Evolutionary conservation across 2,329 filamentous ascomycete genomes (phyloP), one percentile per base, ranked within the genome.

Genomic region (Phoma sp.): DNA sequence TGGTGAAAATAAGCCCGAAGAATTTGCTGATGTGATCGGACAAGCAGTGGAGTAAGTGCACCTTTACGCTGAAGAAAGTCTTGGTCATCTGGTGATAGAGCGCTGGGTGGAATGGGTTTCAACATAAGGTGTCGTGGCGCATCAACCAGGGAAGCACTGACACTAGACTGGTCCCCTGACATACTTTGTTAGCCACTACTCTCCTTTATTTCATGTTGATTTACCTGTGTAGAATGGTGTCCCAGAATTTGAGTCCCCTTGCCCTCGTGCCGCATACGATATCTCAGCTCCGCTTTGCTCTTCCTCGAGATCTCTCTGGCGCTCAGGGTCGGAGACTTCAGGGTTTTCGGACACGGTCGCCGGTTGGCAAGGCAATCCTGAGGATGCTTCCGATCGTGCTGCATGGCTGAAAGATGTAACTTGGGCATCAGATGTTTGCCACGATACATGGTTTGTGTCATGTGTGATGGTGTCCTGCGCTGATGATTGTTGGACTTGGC

Each of bases 201-300:
- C 18, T 18, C 18, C 18, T 18, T 18, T 18, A 18, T 18, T 18
- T 18, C 18, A 18, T 18, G 18, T 18, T 18, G 18, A 18, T 18
- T 25, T 45, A 52, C 47, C 47, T 11, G 47, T 55, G 39, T 55
- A 55, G 14, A 55, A 55, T n/a, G 52, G 52, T 30, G 41, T 48
- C 14, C 47, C 47, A 7, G 47, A 43, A 36, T 51, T 36, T 4
- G 47, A 48, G 13, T 29, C 24, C 1, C 46, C 47, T 18, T 55
- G 40, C 2, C 47, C 32, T 29, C 40, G 18, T 29, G 52, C 52
- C 5, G 52, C 52, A 13, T 27, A 35, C 3, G 52, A 55, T 4
- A 55, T n/a, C 36, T 55, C 52, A 13, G 52, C 52, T 37, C 52
- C 52, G n/a, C 44, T 51, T 30, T 55, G 47, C 38, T 55, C 52